These are phyloP conservation scores for Prillingera fragicola DNA, from an alignment of 1,284 basidiomycete species.

Conservation along the genomic window DNA sequence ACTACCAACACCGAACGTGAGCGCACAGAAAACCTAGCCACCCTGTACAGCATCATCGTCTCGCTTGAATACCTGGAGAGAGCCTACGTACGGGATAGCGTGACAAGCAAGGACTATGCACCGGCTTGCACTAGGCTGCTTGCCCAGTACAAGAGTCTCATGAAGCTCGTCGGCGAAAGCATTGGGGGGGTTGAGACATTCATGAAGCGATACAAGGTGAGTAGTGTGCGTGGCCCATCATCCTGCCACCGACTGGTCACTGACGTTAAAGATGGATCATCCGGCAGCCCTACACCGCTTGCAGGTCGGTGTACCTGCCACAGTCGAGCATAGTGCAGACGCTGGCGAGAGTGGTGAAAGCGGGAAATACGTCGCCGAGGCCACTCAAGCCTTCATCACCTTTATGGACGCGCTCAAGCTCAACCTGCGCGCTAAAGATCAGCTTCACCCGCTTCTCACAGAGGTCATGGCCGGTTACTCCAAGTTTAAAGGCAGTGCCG, in stretches of 20 bases:
- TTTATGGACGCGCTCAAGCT: conserved; percentile 97
- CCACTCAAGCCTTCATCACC: conserved; percentile 87
- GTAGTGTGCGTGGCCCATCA: conserved; percentile 27
- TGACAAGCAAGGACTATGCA: conserved; percentile 89
- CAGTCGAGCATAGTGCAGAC: conserved; percentile 80
- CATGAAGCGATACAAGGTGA: conserved; percentile 80
- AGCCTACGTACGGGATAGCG: conserved; percentile 88
- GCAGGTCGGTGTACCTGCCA: conserved; percentile 89
- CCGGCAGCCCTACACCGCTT: conserved; percentile 87
- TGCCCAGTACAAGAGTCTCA: conserved; percentile 94
- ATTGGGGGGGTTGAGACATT: conserved; percentile 80
- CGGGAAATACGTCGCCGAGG: conserved; percentile 97
- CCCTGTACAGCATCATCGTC: conserved; percentile 85
- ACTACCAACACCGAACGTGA: conserved; percentile 84
- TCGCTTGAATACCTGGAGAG: conserved; percentile 90
- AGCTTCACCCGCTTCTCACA: conserved; percentile 88
- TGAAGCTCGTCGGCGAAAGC: conserved; percentile 82
- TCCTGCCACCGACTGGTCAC: neutral
- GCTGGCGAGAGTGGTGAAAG: conserved; percentile 72
- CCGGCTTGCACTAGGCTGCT: conserved; percentile 87
- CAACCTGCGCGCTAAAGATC: conserved; percentile 88
- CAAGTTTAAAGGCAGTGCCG: conserved; percentile 83
- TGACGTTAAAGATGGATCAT: conserved; percentile 71
- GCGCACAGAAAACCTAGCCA: conserved; percentile 79
- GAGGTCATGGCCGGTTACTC: conserved; percentile 90